Conservation (phyloP, 495 filamentous ascomycete species). For the Cercophora newfieldiana region DNA sequence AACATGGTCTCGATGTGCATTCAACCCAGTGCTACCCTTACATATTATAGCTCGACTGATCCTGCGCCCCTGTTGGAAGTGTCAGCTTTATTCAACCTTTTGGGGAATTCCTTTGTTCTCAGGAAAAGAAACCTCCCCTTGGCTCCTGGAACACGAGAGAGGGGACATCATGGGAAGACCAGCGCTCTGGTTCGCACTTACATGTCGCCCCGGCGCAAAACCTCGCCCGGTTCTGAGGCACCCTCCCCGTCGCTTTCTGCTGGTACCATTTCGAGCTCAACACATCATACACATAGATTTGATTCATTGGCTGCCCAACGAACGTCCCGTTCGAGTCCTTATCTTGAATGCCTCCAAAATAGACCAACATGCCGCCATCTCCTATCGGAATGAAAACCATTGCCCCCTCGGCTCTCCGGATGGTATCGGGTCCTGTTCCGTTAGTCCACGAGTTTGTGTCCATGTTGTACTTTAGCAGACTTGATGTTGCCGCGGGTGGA, state of each 20-base stretch:
- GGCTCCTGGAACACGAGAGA: too few species aligned
- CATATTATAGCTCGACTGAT: slow-evolving; percentile 31
- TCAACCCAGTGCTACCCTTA: not conserved
- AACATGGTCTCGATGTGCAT: not conserved
- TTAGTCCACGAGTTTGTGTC: slow-evolving; percentile 22
- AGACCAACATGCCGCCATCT: slow-evolving; percentile 27
- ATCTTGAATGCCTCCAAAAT: slow-evolving; percentile 26
- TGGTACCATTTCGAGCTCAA: slow-evolving; percentile 25
- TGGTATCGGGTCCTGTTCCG: slow-evolving; percentile 18
- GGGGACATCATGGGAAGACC: too few species aligned
- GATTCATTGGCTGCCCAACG: slow-evolving; percentile 18
- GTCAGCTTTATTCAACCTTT: too few species aligned
- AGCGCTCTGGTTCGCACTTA: too few species aligned
- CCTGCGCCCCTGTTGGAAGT: too few species aligned
- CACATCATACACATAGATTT: slow-evolving; percentile 27
- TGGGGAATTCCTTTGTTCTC: too few species aligned
- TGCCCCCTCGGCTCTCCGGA: slow-evolving; percentile 24
- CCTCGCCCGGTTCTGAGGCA: slow-evolving; percentile 15
- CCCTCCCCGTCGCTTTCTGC: slow-evolving; percentile 18
- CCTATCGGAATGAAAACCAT: slow-evolving; percentile 29
- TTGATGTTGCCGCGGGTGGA: slow-evolving; percentile 13
- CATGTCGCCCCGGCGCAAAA: slow-evolving; percentile 28
- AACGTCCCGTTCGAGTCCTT: slow-evolving; percentile 20
- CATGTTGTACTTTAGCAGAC: slow-evolving; percentile 29
- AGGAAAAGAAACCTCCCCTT: too few species aligned